Percentiles rank a stretch among this genome's conserved stretches.
phyloP scores from a whole-genome alignment of 345 rosid genomes.

The Lumnitzera racemosa region DNA sequence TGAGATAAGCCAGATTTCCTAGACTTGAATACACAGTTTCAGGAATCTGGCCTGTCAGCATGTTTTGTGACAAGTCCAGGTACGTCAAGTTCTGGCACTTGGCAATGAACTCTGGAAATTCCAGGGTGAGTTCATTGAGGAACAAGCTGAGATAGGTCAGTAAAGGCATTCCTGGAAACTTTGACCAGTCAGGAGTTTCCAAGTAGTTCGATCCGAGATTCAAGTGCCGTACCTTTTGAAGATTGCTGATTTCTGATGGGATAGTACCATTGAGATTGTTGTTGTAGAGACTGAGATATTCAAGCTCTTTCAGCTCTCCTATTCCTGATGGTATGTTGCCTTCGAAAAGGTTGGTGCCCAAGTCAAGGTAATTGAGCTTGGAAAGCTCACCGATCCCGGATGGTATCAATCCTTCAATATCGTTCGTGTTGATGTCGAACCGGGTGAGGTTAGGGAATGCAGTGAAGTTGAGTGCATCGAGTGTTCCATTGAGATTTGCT shows the following conservation, averaged over 20 bases:
- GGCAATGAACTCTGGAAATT: conserved; percentile 43
- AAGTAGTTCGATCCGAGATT: conserved; percentile 58
- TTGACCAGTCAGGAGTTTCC: conserved; percentile 43
- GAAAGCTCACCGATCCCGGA: conserved; percentile 26
- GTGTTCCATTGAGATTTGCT: conserved; percentile 26
- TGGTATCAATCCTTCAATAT: conserved; percentile 27
- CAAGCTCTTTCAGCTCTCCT: conserved; percentile 30
- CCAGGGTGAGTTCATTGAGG: conserved; percentile 16
- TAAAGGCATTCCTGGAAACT: conserved; percentile 36
- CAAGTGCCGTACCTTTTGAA: conserved; percentile 32
- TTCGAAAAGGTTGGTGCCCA: conserved; percentile 29
- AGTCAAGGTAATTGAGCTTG: conserved; percentile 37
- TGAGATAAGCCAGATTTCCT: conserved; percentile 31
- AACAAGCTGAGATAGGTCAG: conserved; percentile 40
- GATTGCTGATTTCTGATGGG: conserved; percentile 39
- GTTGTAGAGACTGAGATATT: conserved; percentile 23
- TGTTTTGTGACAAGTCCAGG: conserved; percentile 46
- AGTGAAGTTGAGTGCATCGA: conserved; percentile 40
- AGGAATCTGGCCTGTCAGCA: conserved; percentile 37
- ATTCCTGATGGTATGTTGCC: conserved; percentile 34
- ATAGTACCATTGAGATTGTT: conserved; percentile 42
- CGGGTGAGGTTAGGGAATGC: conserved; percentile 35
- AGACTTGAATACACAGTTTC: conserved; percentile 32
- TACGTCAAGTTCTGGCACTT: conserved; percentile 35
- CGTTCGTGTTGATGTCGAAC: conserved; percentile 40